Conservation (phyloP, 2,329 filamentous ascomycete species). For the Cladosporium sp. region DNA sequence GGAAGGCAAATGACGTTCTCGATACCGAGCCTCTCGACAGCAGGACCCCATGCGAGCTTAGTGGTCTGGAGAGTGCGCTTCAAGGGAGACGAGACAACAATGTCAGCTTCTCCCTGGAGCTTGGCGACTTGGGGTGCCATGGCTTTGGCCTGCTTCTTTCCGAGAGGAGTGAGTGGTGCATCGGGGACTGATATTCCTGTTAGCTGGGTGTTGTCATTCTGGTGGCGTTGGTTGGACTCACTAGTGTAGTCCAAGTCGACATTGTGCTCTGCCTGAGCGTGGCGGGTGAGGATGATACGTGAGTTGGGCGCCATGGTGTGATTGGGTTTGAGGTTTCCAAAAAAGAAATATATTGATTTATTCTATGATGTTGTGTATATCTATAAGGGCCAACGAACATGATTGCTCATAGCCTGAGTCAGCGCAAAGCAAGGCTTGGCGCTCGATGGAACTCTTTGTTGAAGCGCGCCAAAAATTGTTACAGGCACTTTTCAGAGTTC, state of each 20-base stretch:
- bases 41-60: slow-evolving; percentile 31
- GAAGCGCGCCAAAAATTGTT: background rate
- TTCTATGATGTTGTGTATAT: slow-evolving; percentile 3
- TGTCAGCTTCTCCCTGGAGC: slow-evolving; percentile 30
- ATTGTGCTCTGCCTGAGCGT: slow-evolving; percentile 37
- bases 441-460: background rate
- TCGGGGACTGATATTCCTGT: slow-evolving; percentile 30
- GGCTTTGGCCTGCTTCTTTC: slow-evolving; percentile 36
- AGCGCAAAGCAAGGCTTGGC: background rate
- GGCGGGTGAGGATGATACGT: slow-evolving; percentile 35
- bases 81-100: slow-evolving; percentile 35
- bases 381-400: background rate
- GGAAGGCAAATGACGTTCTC: slow-evolving; percentile 33
- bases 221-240: slow-evolving; percentile 21
- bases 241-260: slow-evolving; percentile 36
- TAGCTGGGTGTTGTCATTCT: background rate
- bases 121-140: slow-evolving; percentile 29
- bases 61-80: slow-evolving; percentile 37
- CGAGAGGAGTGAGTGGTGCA: slow-evolving; percentile 35
- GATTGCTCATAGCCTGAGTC: slow-evolving; percentile 17
- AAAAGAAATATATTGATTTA: background rate
- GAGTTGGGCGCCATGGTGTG: slow-evolving; percentile 36
- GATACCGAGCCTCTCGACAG: slow-evolving; percentile 31
- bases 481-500: background rate
- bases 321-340: background rate